These are phyloP conservation scores for Aspergillus biplanus DNA, from an alignment of 495 filamentous ascomycete genomes.

Conservation along the genomic window DNA sequence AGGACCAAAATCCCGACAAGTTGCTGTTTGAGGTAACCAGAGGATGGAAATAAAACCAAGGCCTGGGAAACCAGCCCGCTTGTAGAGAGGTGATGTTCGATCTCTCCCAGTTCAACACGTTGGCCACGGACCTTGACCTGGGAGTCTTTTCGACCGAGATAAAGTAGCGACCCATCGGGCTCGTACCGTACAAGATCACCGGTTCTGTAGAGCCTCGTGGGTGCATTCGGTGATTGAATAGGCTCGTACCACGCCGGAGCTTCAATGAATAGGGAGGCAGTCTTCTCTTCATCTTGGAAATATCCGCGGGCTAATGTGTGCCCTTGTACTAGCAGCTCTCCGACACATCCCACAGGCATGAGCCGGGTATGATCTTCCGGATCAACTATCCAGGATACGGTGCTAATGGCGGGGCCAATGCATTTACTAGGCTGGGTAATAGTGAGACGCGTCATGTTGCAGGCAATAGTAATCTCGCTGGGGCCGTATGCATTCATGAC, in stretches of 20 bases:
- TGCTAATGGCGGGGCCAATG: constrained; percentile 17
- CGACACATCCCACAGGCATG: constrained; percentile 41
- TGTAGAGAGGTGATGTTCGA: constrained; percentile 43
- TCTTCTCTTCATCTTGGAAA: constrained; percentile 41
- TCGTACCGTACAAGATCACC: constrained; percentile 33
- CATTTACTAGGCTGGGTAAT: constrained; percentile 8
- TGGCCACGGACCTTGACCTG: constrained; percentile 50
- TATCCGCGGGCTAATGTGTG: constrained; percentile 45
- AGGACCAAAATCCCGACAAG: too few relatives aligned
- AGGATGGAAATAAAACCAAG: too few relatives aligned
- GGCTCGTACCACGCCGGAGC: constrained; percentile 49
- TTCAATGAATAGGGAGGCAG: constrained; percentile 41
- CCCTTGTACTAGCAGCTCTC: constrained; percentile 51
- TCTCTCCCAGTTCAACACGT: constrained; percentile 47
- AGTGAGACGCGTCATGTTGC: constrained; percentile 4
- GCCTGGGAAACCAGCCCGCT: too few relatives aligned
- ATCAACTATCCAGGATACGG: constrained; percentile 41
- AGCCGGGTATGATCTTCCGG: constrained; percentile 38
- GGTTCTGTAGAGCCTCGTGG: constrained; percentile 39
- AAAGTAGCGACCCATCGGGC: constrained; percentile 29
- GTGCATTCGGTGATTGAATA: not conserved
- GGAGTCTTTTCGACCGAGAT: constrained; percentile 40
- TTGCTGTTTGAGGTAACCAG: too few relatives aligned
- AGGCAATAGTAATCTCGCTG: constrained; percentile 36
- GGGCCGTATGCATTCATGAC: constrained; percentile 62